A percentile compares a stretch with the other conserved stretches of the same genome.
phyloP scores from a whole-genome alignment of 805 yeast genomes.

The Maudiozyma turicensis region DNA sequence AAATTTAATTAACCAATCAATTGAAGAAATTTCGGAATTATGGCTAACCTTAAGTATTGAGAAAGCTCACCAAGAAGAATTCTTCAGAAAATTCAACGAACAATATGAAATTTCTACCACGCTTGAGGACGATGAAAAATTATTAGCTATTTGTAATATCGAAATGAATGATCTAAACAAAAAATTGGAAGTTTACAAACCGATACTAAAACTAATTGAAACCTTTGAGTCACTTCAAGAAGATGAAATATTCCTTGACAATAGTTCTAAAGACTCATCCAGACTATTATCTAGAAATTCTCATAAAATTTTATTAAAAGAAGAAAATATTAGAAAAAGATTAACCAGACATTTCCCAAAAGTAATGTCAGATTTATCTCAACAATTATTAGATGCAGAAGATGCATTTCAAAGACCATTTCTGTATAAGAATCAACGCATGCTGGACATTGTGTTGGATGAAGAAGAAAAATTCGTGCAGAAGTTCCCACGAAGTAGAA shows the following conservation, averaged over 20 bases:
- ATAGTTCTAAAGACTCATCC: conserved; percentile 70
- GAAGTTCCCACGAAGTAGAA: conserved; percentile 28
- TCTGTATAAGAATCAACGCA: conserved; percentile 17
- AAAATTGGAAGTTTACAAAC: conserved; percentile 42
- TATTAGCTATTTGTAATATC: conserved; percentile 53
- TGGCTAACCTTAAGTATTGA: conserved; percentile 60
- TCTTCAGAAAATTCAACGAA: conserved; percentile 31
- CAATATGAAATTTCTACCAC: conserved; percentile 8
- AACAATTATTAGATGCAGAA: conserved; percentile 42
- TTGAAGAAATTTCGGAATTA: conserved; percentile 45
- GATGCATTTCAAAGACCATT: conserved; percentile 31
- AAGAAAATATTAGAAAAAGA: conserved; percentile 65
- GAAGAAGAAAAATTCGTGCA: conserved; percentile 27
- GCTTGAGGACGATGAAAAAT: conserved; percentile 43
- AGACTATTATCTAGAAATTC: conserved; percentile 66
- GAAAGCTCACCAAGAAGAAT: conserved; percentile 38
- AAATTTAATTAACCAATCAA: conserved; percentile 53
- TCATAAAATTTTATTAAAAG: conserved; percentile 68
- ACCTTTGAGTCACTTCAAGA: conserved; percentile 44
- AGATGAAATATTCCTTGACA: conserved; percentile 55
- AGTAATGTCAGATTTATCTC: conserved; percentile 42
- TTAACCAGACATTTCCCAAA: conserved; percentile 61
- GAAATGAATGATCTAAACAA: conserved; percentile 46
- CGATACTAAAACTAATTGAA: conserved; percentile 46
- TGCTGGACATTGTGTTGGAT: conserved; percentile 20